Base-by-base conservation (phyloP, 2,329 filamentous ascomycete species). In the Hypomyces perniciosus region DNA sequence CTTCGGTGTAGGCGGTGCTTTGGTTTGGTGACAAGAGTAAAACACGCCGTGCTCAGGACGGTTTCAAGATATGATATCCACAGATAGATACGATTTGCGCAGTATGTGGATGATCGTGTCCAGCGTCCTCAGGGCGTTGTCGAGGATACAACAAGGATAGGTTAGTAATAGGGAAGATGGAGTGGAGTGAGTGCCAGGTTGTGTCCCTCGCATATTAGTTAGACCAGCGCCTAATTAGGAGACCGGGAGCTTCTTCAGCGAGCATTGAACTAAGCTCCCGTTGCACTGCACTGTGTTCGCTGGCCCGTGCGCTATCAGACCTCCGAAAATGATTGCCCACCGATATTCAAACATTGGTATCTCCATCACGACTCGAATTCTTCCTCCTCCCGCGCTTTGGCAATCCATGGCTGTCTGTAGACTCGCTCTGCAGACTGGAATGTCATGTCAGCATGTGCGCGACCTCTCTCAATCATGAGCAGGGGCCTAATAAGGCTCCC, bases 371-470 rank as follows among this genome's bases (percentile, higher is more conserved):
- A 38, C 12, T n/a, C 4, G 12, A 44, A 39, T 29, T 31, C 29
- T 8, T 29, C 40, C 37, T 12, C 37, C 9, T n/a, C 26, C 37
- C 10, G 37, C 6, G n/a, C 5, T 39, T 28, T 5, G 13, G 26
- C 20, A 9, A 29, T 44, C 13, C 42, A 51, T 51, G 46, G 42
- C 46, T 43, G 41, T 52, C 57, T 54, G 35, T 52, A 52, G 46
- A 49, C 6, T 20, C 37, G 31, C 43, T 54, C 54, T 55, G 52
- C 55, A 56, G 34, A 50, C 46, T 53, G 50, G 35, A 44, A 56
- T 62, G 58, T 56, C 51, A 70, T 70, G 67, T 59, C 59, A 55
- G 52, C 55, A 60, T 67, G 62, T 57, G 52, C 50, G 51, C 53
- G 56, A 34, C 44, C 60, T 33, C 52, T 60, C 48, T 56, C 57